phyloP scores from a whole-genome alignment of 805 yeast genomes.

The Hanseniaspora taiwanica region DNA sequence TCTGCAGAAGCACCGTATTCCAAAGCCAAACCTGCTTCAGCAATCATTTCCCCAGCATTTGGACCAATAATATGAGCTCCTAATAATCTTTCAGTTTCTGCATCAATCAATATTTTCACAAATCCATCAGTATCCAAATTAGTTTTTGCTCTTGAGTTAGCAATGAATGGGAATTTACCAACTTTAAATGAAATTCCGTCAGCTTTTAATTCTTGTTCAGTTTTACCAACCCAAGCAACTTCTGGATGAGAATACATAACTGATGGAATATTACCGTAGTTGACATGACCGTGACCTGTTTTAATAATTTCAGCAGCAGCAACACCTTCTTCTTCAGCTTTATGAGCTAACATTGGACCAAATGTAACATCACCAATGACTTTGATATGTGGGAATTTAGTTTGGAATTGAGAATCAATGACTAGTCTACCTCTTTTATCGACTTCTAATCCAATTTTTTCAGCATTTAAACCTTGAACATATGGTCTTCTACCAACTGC shows the following conservation, averaged over 20 bases:
- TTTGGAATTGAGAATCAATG: conserved; percentile 85
- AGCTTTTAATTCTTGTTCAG: conserved; percentile 86
- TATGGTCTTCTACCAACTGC: conserved; percentile 99
- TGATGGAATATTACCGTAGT: conserved; percentile 94
- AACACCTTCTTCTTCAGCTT: conserved; percentile 99
- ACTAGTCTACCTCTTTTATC: conserved; percentile 90
- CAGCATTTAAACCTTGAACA: conserved; percentile 80
- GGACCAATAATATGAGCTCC: conserved; percentile 98
- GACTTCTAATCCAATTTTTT: conserved; percentile 75
- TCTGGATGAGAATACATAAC: conserved; percentile 99
- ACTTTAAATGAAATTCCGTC: conserved; percentile 84
- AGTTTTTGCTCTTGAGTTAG: conserved; percentile 99
- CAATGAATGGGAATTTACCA: conserved; percentile 97
- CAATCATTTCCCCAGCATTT: conserved; percentile 99
- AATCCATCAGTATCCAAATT: conserved; percentile 95
- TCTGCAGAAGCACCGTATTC: conserved; percentile 99
- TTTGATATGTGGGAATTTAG: conserved; percentile 86
- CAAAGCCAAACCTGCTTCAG: conserved; percentile 92
- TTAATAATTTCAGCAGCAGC: conserved; percentile 95
- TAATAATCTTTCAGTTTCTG: conserved; percentile 89
- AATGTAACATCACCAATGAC: conserved; percentile 97
- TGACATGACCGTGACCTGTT: conserved; percentile 92
- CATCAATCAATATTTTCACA: conserved; percentile 90
- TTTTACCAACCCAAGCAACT: conserved; percentile 98
- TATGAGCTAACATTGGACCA: conserved; percentile 99